phyloP scores from a whole-genome alignment of 192 early-diverging fungal species.

The Entophlyctis helioformis region DNA sequence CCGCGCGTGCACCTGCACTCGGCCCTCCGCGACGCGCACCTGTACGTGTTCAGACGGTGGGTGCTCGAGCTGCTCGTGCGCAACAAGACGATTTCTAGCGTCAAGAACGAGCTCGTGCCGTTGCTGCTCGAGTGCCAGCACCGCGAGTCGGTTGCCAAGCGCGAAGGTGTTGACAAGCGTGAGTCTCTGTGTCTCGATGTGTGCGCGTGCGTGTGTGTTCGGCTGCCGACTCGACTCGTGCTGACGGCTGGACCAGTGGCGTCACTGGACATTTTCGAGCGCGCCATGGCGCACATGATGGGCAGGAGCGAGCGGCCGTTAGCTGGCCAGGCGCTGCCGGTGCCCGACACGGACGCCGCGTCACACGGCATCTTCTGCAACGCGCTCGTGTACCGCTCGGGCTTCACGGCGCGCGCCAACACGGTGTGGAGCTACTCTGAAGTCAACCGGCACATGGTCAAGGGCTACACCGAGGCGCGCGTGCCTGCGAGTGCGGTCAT shows the following conservation, averaged over 20 bases:
- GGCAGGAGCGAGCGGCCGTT: no score
- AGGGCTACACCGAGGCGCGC: no score
- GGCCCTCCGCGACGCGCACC: slow-evolving; percentile 77
- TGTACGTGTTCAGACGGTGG: slow-evolving; percentile 92
- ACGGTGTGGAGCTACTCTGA: slow-evolving; percentile 76
- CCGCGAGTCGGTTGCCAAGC: slow-evolving; percentile 52
- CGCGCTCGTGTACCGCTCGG: slow-evolving; percentile 28
- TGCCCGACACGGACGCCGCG: no score
- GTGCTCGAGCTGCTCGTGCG: slow-evolving; percentile 66
- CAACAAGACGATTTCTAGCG: slow-evolving; percentile 53
- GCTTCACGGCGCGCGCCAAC: slow-evolving; percentile 74
- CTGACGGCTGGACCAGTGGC: no score
- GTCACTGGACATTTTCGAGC: no score
- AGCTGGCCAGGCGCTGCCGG: no score
- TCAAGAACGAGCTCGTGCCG: slow-evolving; percentile 77
- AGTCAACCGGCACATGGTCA: slow-evolving; percentile 58
- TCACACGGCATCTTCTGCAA: slow-evolving; percentile 27
- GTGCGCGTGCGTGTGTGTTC: no score
- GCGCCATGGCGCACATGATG: no score
- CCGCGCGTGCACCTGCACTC: slow-evolving; percentile 67
- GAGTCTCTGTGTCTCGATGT: slow-evolving; percentile 1
- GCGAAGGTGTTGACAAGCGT: slow-evolving; percentile 56
- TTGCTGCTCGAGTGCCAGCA: slow-evolving; percentile 77
- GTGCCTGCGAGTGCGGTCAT: no score
- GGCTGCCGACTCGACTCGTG: no score